phyloP scores from a whole-genome alignment of 805 yeast species.

The Barnettozyma botsteinii region DNA sequence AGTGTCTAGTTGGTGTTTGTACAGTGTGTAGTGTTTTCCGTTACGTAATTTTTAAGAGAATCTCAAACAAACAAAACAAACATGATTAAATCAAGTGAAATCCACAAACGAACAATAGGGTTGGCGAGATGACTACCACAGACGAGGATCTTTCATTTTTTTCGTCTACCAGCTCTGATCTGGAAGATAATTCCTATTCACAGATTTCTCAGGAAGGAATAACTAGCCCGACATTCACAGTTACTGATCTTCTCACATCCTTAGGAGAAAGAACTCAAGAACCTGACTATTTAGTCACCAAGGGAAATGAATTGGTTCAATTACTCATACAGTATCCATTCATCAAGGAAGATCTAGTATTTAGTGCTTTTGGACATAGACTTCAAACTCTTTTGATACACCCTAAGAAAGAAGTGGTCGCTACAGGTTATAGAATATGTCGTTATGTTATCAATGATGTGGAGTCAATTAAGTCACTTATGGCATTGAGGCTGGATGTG shows the following conservation, averaged over 20 bases:
- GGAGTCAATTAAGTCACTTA: conserved; percentile 48
- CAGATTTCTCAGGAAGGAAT: not conserved
- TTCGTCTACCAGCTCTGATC: not conserved
- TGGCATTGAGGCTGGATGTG: conserved; percentile 51
- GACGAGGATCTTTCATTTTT: not conserved
- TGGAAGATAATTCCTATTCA: not conserved
- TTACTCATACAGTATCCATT: conserved; percentile 52
- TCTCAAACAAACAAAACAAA: not conserved
- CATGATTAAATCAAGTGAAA: not conserved
- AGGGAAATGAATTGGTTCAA: conserved; percentile 60
- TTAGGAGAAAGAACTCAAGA: conserved; percentile 47
- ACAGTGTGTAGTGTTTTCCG: too few relatives aligned
- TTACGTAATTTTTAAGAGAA: too few relatives aligned
- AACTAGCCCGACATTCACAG: conserved; percentile 51
- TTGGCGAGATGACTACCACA: not conserved
- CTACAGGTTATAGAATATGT: conserved; percentile 71
- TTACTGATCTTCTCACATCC: conserved; percentile 56
- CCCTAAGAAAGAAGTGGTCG: conserved; percentile 54
- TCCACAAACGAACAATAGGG: too few relatives aligned
- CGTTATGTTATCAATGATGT: conserved; percentile 54
- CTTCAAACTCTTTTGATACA: conserved; percentile 58
- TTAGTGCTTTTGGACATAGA: conserved; percentile 49
- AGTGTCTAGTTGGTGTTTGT: too few relatives aligned
- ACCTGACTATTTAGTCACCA: conserved; percentile 44
- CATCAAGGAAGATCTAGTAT: conserved; percentile 57